Evolutionary conservation across 257 asterid species (phyloP).

Genomic region (Solanum corneliomulleri): DNA sequence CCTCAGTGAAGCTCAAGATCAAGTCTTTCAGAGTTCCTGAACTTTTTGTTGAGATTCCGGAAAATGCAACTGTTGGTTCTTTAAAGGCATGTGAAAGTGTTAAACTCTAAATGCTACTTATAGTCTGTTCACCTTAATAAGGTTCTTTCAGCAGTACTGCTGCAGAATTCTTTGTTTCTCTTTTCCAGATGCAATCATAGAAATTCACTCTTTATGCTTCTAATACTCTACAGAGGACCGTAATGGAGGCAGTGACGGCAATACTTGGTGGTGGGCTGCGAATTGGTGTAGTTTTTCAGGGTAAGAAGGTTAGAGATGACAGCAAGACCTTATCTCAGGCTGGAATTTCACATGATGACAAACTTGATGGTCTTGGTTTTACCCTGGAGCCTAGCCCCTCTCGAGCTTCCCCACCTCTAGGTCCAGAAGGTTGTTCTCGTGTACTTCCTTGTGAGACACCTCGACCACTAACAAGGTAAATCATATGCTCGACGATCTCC

Average conservation of each 20-base stretch:
- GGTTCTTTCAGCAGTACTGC: neutral
- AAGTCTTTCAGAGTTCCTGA: conserved; percentile 76
- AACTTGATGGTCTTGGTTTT: conserved; percentile 68
- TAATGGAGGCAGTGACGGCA: conserved; percentile 78
- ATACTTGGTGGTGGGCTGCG: conserved; percentile 78
- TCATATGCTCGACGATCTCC: neutral
- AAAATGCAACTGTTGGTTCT: conserved; percentile 65
- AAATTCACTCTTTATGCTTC: conserved; percentile 1
- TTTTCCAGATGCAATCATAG: neutral
- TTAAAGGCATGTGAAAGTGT: conserved; percentile 37
- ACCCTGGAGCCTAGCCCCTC: conserved; percentile 61
- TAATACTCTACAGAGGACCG: conserved; percentile 48
- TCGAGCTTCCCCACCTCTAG: conserved; percentile 15
- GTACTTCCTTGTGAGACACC: conserved; percentile 23
- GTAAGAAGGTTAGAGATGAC: conserved; percentile 91
- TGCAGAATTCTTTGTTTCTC: neutral
- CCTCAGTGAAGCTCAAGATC: conserved; percentile 68
- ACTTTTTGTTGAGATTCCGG: conserved; percentile 56
- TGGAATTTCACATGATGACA: conserved; percentile 63
- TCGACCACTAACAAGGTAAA: conserved; percentile 43
- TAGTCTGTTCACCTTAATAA: neutral
- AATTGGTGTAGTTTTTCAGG: conserved; percentile 78
- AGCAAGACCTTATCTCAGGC: conserved; percentile 72
- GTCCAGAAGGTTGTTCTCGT: conserved; percentile 22
- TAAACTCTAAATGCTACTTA: neutral